These are phyloP conservation scores for Alternaria ethzedia DNA, from an alignment of 2,329 filamentous ascomycete species.

Conservation along the genomic window DNA sequence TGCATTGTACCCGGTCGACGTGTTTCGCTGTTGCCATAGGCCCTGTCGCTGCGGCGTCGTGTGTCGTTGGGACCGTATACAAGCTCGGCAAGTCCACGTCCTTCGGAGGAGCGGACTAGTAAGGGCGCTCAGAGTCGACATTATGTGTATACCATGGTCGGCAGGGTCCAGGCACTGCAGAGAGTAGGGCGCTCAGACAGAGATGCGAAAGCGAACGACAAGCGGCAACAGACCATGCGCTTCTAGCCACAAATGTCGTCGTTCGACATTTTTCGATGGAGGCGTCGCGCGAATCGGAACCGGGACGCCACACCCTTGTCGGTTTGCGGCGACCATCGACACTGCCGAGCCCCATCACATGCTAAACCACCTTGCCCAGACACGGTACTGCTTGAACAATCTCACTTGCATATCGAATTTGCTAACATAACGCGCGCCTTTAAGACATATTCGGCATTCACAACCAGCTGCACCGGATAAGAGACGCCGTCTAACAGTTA, in stretches of 20 bases:
- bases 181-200: not conserved
- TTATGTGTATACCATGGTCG: conserved; percentile 33
- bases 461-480: not conserved
- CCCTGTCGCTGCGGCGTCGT: conserved; percentile 23
- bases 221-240: conserved; percentile 4
- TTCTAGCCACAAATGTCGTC: conserved; percentile 15
- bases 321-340: conserved; percentile 8
- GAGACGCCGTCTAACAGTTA: not conserved
- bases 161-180: conserved; percentile 5
- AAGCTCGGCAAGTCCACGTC: conserved; percentile 46
- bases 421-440: not conserved
- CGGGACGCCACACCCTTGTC: conserved; percentile 14
- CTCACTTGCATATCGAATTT: not conserved
- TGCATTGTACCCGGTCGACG: conserved; percentile 2
- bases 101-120: conserved; percentile 36
- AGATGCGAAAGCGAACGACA: conserved; percentile 7
- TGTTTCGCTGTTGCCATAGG: conserved; percentile 24
- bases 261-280: conserved; percentile 22
- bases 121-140: conserved; percentile 36
- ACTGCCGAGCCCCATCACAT: conserved; percentile 9
- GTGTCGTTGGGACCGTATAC: conserved; percentile 35
- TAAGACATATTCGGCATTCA: not conserved
- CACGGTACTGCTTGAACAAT: not conserved
- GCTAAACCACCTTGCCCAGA: not conserved
- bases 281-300: conserved; percentile 19